Base-by-base conservation (phyloP, 1,284 basidiomycete species). In the Papiliotrema flavescens region DNA sequence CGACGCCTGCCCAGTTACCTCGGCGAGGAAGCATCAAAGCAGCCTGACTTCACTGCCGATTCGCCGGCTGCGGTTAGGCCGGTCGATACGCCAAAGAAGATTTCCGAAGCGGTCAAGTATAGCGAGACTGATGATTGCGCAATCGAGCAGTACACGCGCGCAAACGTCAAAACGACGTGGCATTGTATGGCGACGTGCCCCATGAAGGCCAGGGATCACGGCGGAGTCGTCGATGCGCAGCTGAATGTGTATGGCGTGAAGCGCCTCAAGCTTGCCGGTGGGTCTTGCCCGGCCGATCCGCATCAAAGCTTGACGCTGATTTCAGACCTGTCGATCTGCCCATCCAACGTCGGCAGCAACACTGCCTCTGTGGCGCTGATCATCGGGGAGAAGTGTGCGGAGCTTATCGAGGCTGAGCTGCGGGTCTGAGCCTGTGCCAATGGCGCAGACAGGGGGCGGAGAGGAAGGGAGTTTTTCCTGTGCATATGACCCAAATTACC, bases 181-280 rank as follows among this genome's bases (percentile, higher is more conserved):
- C 67, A 70, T 37, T 66, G 63, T 14, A 64, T 67, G 41, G 52
- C 83, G 17, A 87, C 85, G 0, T 86, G 85, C 57, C 80, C 83
- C 0, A 87, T 87, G 85, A 85, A 83, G 64, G 77, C 81, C 0
- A 78, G 80, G 23, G 78, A 80, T 15, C 55, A 77, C 48, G 79
- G 79, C 3, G 86, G 85, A 14, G 85, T 86, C 0, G 84, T 87
- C 7, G 83, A 87, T 59, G 57, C 80, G 3, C 76, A 74, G 2
- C 67, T 88, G 44, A 83, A 84, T 63, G 85, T 87, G 1, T 85
- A 87, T 61, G 85, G 85, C 6, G 78, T 83, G 0, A 60, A 74
- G 45, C 76, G 79, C 20, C 72, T 88, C 47, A 87, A 87, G 71
- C 78, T 87, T 23, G 82, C 81, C 15, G 62, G 62, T 64, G 47